Evolutionary conservation across 139 green algal genomes (phyloP), one percentile per base, ranked within the genome.

Genomic region (Chlamydomonas schloesseri): DNA sequence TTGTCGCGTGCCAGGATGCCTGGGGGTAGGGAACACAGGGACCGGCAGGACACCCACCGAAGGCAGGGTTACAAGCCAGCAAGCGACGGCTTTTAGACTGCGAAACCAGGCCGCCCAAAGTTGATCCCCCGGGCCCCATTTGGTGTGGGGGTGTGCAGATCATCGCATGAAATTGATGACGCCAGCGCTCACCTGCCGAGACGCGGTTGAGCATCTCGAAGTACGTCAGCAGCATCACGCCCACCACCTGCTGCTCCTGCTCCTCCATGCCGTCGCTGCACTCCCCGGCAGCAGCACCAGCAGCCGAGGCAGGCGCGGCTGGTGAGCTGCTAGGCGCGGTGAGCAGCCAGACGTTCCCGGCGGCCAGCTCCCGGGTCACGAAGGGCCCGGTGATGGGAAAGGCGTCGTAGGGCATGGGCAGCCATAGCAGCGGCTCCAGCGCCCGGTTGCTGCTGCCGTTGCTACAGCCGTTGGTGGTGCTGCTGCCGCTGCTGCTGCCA

Each of bases 351-450:
- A 84, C 71, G 64, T 74, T 84, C 4, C 78, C 78, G 11, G 78
- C 78, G 64, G 42, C 78, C 46, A 84, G 78, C 65, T 84, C 78
- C 29, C 78, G 29, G 3, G n/a, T 29, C 29, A 74, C 64, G 47
- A 84, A 84, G n/a, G n/a, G 42, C n/a, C 78, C 74, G 37, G 74
- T 65, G 28, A 84, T 46, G 8, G 78, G 78, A 42, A 65, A 84
- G 5, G 74, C 37, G 26, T 84, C 78, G 64, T 75, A 84, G 24
- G 78, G 78, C 57, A 84, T 73, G 14, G 78, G 78, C 14, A 84
- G 60, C 78, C 78, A 84, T 46, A 84, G 46, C 42, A 84, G 46
- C 46, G 34, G 57, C 36, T n/a, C 31, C 6, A 69, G n/a, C 31
- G 31, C 20, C 60, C 31, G 18, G 21, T 33, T 36, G n/a, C 36